phyloP scores from a whole-genome alignment of 2,329 filamentous ascomycete genomes.

The Apiospora sp. region DNA sequence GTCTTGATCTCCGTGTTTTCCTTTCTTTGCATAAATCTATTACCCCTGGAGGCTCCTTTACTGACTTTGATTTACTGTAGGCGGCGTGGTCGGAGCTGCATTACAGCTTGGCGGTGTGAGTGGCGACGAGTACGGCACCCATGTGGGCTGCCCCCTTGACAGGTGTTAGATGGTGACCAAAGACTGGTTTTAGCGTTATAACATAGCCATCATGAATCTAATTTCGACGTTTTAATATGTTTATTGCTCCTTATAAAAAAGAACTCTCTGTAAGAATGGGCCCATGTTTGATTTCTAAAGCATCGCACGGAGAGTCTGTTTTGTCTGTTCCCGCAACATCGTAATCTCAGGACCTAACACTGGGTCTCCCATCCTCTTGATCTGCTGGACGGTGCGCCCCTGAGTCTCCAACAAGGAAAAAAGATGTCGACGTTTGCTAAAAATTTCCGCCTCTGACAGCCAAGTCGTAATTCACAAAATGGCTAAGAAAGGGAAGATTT shows the following conservation, averaged over 20 bases:
- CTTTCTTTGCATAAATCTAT: background rate
- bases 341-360: too few relatives aligned
- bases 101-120: constrained; percentile 20
- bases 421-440: too few relatives aligned
- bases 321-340: too few relatives aligned
- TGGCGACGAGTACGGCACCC: constrained; percentile 10
- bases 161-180: background rate
- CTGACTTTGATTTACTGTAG: constrained; percentile 43
- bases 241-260: background rate
- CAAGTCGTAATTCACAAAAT: too few relatives aligned
- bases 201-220: background rate
- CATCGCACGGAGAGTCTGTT: background rate
- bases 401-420: too few relatives aligned
- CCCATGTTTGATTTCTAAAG: background rate
- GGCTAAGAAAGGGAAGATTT: too few relatives aligned
- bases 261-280: background rate
- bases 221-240: background rate
- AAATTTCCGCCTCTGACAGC: too few relatives aligned
- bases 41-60: background rate
- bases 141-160: constrained; percentile 4
- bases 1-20: background rate
- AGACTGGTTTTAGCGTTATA: background rate
- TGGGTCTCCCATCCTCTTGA: too few relatives aligned
- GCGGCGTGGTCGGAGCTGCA: constrained; percentile 61
- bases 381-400: too few relatives aligned